Evolutionary conservation across 1,284 basidiomycete genomes (phyloP), one percentile per base, ranked within the genome.

Genomic region (Boletus subluridellus): DNA sequence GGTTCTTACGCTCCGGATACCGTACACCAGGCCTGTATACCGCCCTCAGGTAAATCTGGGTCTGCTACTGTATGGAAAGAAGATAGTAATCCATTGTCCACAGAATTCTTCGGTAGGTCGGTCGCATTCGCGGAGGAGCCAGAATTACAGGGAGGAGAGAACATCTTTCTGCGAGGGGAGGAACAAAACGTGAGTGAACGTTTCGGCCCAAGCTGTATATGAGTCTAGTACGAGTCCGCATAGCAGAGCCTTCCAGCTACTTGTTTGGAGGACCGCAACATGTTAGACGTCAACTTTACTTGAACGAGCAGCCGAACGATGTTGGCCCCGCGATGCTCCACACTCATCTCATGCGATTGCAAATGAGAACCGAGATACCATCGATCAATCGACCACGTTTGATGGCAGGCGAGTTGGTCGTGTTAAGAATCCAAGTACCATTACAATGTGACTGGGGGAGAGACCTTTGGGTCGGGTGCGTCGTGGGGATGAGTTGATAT

Each of bases 61-160:
- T 58, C 54, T 4, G 15, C 10, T 8, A 15, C 1, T 2, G 37
- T 5, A 17, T 42, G 34, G 2, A 63, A 21, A 26, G 51, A 53
- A 14, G 21, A 21, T 21, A 21, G 21, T 21, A 21, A 21, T 21
- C 21, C 21, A 21, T 21, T 1, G 21, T 21, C 68, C 60, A 10
- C 49, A 47, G 17, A 58, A 54, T 11, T 73, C 68, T 49, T 75
- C 64, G 15, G 76, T 52, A 30, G 60, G 66, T 74, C 6, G 72
- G 60, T n/a, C 70, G 72, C 30, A 74, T 77, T 47, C 77, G 50
- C 28, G 3, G 75, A 74, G 76, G 78, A 14, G 5, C 0, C 37
- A n/a, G 39, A 48, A 24, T 32, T 42, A 5, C 11, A 12, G 1
- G 21, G 26, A 26, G 41, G 26, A n/a, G 39, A 49, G 7, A 12